Evolutionary conservation across 192 early-diverging fungal genomes (phyloP).

Genomic region (Coemansia javaensis): DNA sequence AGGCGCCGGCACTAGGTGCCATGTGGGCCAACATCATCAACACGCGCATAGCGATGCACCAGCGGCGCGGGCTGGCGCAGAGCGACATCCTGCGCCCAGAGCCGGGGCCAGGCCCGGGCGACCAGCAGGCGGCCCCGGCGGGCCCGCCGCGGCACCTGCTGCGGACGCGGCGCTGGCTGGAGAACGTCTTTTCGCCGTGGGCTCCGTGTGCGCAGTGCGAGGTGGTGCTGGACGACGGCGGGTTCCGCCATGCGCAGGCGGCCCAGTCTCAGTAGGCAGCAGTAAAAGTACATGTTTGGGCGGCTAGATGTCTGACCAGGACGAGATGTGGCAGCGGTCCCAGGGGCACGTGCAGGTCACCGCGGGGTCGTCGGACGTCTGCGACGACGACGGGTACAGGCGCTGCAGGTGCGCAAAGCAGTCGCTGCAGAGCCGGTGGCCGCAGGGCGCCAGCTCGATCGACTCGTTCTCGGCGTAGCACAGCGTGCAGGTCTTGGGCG

Average conservation of each 20-base stretch:
- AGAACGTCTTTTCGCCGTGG: constrained; percentile 38
- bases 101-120: not conserved
- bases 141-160: constrained; percentile 9
- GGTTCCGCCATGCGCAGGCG: constrained; percentile 12
- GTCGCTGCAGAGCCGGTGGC: constrained; percentile 19
- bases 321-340: constrained; percentile 25
- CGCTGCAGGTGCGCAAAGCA: constrained; percentile 26
- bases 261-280: not conserved
- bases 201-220: constrained; percentile 30
- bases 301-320: not conserved
- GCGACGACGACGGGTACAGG: constrained; percentile 16
- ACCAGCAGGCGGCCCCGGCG: not conserved
- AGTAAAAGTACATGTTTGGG: not conserved
- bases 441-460: constrained; percentile 25
- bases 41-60: constrained; percentile 56
- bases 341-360: constrained; percentile 24
- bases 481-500: constrained; percentile 18
- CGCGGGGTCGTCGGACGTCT: not conserved
- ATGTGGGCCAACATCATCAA: constrained; percentile 73
- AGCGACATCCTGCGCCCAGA: constrained; percentile 2
- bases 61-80: constrained; percentile 18
- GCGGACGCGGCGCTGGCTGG: constrained; percentile 35
- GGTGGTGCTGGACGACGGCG: constrained; percentile 21
- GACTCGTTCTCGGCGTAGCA: constrained; percentile 36
- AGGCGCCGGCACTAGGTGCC: constrained; percentile 67